Evolutionary conservation across 495 filamentous ascomycete species (phyloP).

Genomic region (Parathielavia hyrcaniae): DNA sequence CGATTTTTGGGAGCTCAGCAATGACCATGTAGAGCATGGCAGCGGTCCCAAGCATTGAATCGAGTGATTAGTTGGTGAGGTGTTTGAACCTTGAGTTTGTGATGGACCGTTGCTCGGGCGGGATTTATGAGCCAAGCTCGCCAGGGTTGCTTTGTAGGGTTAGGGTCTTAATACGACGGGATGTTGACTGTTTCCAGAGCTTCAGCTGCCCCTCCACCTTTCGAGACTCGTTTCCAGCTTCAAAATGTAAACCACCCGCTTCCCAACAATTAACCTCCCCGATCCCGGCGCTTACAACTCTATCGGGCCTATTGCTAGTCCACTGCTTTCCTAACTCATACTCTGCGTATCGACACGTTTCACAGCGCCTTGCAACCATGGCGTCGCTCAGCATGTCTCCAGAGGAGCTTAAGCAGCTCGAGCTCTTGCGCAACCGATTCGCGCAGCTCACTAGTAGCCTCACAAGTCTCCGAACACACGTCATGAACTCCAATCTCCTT

Average conservation of each 20-base stretch:
- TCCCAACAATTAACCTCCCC: background rate
- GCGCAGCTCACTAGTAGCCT: conserved; percentile 62
- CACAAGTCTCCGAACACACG: conserved; percentile 47
- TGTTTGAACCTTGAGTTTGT: no score
- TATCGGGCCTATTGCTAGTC: background rate
- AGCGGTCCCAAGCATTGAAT: no score
- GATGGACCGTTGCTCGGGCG: no score
- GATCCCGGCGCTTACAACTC: background rate
- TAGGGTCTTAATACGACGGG: no score
- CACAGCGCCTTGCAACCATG: conserved; percentile 32
- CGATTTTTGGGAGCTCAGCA: background rate
- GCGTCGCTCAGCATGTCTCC: conserved; percentile 42
- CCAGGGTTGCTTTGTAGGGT: no score
- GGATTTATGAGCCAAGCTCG: no score
- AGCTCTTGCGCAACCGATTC: conserved; percentile 67
- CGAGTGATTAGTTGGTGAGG: no score
- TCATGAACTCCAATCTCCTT: conserved; percentile 33
- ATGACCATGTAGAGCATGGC: background rate
- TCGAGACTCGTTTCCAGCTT: background rate
- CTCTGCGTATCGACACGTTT: background rate
- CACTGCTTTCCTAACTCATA: no score
- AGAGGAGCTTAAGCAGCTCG: conserved; percentile 66
- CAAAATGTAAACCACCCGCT: background rate
- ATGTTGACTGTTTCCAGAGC: no score
- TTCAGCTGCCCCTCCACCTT: background rate